Conservation (phyloP, 495 filamentous ascomycete genomes). For the Schizothecium vesticola region DNA sequence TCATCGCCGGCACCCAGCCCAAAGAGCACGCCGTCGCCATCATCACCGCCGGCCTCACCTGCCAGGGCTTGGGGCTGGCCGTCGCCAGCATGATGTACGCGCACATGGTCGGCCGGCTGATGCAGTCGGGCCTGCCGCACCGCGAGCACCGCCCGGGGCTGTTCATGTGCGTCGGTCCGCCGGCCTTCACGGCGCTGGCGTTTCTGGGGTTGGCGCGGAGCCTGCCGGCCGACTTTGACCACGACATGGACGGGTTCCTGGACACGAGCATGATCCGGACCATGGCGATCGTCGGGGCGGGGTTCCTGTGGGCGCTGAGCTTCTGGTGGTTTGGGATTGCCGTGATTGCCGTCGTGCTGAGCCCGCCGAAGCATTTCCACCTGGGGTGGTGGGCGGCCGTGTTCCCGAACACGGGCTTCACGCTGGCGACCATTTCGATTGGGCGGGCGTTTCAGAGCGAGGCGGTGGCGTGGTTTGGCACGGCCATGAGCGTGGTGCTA, state of each 20-base stretch:
- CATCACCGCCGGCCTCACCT: conserved; percentile 45
- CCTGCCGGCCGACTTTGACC: conserved; percentile 32
- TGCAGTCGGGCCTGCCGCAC: conserved; percentile 52
- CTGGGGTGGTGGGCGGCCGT: conserved; percentile 55
- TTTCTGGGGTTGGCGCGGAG: conserved; percentile 25
- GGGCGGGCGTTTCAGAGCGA: conserved; percentile 40
- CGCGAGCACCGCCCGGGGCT: conserved; percentile 51
- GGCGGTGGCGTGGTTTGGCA: conserved; percentile 41
- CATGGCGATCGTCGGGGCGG: conserved; percentile 49
- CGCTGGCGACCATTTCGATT: conserved; percentile 45
- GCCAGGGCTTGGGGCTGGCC: conserved; percentile 49
- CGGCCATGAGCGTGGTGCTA: conserved; percentile 50
- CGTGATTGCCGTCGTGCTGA: conserved; percentile 46
- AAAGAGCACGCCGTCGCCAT: conserved; percentile 35
- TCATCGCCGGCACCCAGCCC: conserved; percentile 42
- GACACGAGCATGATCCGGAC: conserved; percentile 36
- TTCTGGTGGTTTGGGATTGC: conserved; percentile 72
- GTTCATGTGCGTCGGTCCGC: conserved; percentile 67
- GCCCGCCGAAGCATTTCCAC: conserved; percentile 49
- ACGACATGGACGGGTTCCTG: conserved; percentile 26
- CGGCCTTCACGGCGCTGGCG: conserved; percentile 52
- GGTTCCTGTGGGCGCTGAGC: conserved; percentile 69
- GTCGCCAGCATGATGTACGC: conserved; percentile 52
- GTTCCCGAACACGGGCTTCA: conserved; percentile 58
- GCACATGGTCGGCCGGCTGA: conserved; percentile 57